Evolutionary conservation across 2,329 filamentous ascomycete species (phyloP), one percentile per base, ranked within the genome.

Genomic region (Calonectria fujianensis): DNA sequence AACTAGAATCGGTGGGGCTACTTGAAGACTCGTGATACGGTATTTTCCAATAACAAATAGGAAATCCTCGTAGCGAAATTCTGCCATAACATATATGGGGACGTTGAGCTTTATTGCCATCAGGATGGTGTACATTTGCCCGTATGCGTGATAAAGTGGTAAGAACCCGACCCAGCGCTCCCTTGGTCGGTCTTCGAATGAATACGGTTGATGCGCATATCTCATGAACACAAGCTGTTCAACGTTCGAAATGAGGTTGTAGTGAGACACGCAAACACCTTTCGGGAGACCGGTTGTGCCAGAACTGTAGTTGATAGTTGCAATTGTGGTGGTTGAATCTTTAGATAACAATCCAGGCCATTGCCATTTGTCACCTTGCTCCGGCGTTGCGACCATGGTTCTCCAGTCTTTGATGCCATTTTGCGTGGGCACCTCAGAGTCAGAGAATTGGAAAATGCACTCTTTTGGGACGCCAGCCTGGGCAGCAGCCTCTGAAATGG

Each of bases 61-160:
- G 83, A 92, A 90, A 51, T 89, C 86, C 37, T 89, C 81, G 72
- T 90, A 91, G 29, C 89, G 85, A 80, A 88, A 89, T 85, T 91
- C 80, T 83, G 88, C 73, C 90, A 93, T 92, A 74, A 92, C 83
- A 78, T 91, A 92, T 14, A 91, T 85, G 0, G 89, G 87, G 0
- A 88, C 82, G 2, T 83, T 81, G 35, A 87, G 82, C 75, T 85
- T 87, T 16, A 85, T 81, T 0, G 87, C 86, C 76, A 88, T 85
- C 35, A 91, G 82, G 73, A 88, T 89, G 71, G 89, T 89, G 70
- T 88, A 87, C 3, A 90, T 85, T 80, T 92, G 90, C 3, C 89
- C 89, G 75, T 90, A 91, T 9, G 90, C 90, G 79, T 93, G 91
- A 79, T 92, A 94, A 81, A 94, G 90, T 0, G 93, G 94, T 16